These are phyloP conservation scores for Zalerion maritima DNA, from an alignment of 495 filamentous ascomycete genomes.

Conservation along the genomic window DNA sequence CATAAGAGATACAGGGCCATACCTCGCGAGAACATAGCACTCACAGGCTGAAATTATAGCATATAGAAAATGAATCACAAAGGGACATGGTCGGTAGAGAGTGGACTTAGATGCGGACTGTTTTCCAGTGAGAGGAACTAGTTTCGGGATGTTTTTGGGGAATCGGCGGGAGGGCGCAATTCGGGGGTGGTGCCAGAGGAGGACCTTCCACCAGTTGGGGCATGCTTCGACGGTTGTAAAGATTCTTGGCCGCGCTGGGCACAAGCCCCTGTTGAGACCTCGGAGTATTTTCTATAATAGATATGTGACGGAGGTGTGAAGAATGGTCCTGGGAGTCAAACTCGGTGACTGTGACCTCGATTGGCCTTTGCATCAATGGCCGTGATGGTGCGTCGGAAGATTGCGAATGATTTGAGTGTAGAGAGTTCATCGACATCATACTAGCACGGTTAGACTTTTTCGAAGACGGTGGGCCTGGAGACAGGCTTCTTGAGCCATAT, in stretches of 20 bases:
- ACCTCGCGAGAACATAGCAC: too few species aligned
- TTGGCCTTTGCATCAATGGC: slow-evolving; percentile 3
- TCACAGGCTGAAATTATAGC: too few species aligned
- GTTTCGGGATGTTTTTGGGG: slow-evolving; percentile 19
- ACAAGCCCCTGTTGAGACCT: slow-evolving; percentile 3
- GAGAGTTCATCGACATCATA: too few species aligned
- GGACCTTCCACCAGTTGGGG: slow-evolving; percentile 43
- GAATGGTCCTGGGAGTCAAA: neutral
- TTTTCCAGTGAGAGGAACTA: neutral
- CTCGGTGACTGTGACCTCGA: slow-evolving; percentile 9
- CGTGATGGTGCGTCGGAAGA: neutral
- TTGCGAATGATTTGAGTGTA: neutral
- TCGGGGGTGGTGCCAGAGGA: slow-evolving; percentile 48
- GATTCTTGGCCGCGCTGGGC: slow-evolving; percentile 9
- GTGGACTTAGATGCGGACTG: too few species aligned
- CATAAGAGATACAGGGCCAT: too few species aligned
- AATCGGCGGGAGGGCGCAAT: slow-evolving; percentile 46
- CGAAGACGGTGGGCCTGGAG: slow-evolving; percentile 2
- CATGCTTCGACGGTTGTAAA: slow-evolving; percentile 38
- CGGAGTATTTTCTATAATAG: slow-evolving; percentile 3
- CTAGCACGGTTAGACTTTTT: too few species aligned
- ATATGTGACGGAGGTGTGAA: neutral
- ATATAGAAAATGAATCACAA: neutral
- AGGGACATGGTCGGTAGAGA: neutral
- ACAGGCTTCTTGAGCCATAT: neutral